These are phyloP conservation scores for Zymoseptoria brevis DNA, from an alignment of 2,329 filamentous ascomycete genomes.

Conservation along the genomic window DNA sequence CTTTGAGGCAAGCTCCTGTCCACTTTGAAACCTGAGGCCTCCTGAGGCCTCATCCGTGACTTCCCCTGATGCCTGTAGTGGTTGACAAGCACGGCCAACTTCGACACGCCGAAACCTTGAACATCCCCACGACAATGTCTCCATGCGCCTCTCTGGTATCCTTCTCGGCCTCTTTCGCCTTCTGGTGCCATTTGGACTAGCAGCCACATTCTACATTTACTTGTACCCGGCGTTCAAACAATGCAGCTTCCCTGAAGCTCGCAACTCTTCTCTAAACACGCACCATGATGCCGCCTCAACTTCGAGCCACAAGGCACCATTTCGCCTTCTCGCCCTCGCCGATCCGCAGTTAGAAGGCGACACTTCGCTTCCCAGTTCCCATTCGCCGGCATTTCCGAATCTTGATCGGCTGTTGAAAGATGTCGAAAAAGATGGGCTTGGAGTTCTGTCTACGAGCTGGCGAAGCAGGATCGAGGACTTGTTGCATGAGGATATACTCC, in stretches of 20 bases:
- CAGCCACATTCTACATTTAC: conserved; percentile 72
- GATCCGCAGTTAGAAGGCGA: conserved; percentile 94
- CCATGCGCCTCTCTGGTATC: conserved; percentile 45
- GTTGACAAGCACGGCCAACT: background rate
- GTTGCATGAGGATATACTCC: conserved; percentile 53
- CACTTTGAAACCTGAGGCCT: background rate
- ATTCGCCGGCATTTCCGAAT: conserved; percentile 38
- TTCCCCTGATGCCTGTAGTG: background rate
- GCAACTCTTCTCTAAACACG: conserved; percentile 5
- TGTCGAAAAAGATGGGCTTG: conserved; percentile 5
- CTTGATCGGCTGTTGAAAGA: conserved; percentile 22
- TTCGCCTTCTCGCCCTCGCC: conserved; percentile 77
- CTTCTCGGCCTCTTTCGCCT: conserved; percentile 41
- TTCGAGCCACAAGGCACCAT: conserved; percentile 51
- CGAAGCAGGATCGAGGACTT: conserved; percentile 5
- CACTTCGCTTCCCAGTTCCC: conserved; percentile 60
- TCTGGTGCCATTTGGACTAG: conserved; percentile 58
- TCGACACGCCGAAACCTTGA: background rate
- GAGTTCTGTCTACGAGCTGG: conserved; percentile 2
- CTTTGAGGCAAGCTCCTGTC: background rate
- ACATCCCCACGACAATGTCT: conserved; percentile 1
- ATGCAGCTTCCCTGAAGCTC: conserved; percentile 63
- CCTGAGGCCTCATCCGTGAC: too few relatives aligned
- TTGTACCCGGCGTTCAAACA: conserved; percentile 72
- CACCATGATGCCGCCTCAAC: conserved; percentile 9